Evolutionary conservation across 495 filamentous ascomycete genomes (phyloP), one percentile per base, ranked within the genome.

Genomic region (Penicillium flavigenum): DNA sequence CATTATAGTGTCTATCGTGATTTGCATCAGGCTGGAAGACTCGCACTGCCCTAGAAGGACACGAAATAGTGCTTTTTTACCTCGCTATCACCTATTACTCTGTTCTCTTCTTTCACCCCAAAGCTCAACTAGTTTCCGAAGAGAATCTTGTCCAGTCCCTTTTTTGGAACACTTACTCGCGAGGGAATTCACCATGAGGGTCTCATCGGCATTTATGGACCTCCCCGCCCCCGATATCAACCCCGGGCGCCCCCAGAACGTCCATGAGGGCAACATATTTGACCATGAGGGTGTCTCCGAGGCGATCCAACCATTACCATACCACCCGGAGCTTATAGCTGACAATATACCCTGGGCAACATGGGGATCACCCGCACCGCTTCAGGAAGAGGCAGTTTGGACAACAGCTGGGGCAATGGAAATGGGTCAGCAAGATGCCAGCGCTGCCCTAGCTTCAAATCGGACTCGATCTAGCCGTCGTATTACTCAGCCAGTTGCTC

Each of bases 381-480:
- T 24, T 44, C 34, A 43, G 26, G 26, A 26, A 38, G 32, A 55
- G 44, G 4, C 44, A 27, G 20, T 19, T 17, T 47, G 34, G 31
- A 32, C 26, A 31, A 32, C 38, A n/a, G 7, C 38, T 6, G 16
- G n/a, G 11, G 24, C 2, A 11, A 19, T 39, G 24, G 51, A 32
- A 32, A 44, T 8, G 46, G 3, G n/a, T 31, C n/a, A 31, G n/a
- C 46, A 34, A 48, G 20, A 42, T 52, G 22, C 14, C 36, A 38
- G 36, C 34, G 24, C 22, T 16, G 27, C 22, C 4, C 22, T 45
- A 29, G 32, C 20, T 47, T 39, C 53, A 20, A 55, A 39, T 27
- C 44, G 53, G 39, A 55, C 53, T 47, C 53, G 53, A 27, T 46
- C 53, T 55, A 24, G 42, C 29, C 53, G 53, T 39, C 44, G 43